These are phyloP conservation scores for Hemileccinum impolitum DNA, from an alignment of 768 basidiomycete genomes.

Conservation along the genomic window DNA sequence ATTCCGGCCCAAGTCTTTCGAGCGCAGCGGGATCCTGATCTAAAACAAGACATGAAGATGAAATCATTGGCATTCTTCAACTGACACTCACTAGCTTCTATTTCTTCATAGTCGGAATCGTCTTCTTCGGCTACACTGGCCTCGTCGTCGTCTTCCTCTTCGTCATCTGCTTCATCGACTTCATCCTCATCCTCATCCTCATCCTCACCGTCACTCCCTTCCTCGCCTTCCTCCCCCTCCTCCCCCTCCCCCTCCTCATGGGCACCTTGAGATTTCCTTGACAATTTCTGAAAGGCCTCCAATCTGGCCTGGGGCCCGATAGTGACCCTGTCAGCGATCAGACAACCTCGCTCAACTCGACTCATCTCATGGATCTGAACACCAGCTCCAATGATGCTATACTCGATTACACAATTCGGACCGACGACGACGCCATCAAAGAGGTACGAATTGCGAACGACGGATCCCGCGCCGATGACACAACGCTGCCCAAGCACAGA, in stretches of 20 bases:
- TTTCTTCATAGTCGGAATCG: conserved; percentile 65
- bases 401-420: conserved; percentile 64
- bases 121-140: conserved; percentile 29
- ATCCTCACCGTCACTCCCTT: conserved; percentile 29
- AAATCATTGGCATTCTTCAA: background rate
- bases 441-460: conserved; percentile 75
- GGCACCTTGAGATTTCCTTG: conserved; percentile 42
- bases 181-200: conserved; percentile 19
- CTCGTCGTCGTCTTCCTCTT: conserved; percentile 32
- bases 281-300: conserved; percentile 69
- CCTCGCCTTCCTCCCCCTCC: background rate
- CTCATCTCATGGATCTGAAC: conserved; percentile 70
- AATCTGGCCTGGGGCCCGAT: conserved; percentile 72
- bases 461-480: conserved; percentile 64
- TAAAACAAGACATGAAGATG: conserved; percentile 20
- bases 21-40: conserved; percentile 47
- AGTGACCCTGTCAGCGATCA: conserved; percentile 79
- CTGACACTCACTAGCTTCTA: conserved; percentile 56
- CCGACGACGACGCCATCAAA: conserved; percentile 77
- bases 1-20: conserved; percentile 57
- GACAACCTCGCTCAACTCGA: conserved; percentile 66
- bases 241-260: no score
- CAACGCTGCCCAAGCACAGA: conserved; percentile 82
- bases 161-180: conserved; percentile 32
- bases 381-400: conserved; percentile 77